Evolutionary conservation across 345 rosid species (phyloP), one percentile per base, ranked within the genome.

Genomic region (Arabis hirsuta): DNA sequence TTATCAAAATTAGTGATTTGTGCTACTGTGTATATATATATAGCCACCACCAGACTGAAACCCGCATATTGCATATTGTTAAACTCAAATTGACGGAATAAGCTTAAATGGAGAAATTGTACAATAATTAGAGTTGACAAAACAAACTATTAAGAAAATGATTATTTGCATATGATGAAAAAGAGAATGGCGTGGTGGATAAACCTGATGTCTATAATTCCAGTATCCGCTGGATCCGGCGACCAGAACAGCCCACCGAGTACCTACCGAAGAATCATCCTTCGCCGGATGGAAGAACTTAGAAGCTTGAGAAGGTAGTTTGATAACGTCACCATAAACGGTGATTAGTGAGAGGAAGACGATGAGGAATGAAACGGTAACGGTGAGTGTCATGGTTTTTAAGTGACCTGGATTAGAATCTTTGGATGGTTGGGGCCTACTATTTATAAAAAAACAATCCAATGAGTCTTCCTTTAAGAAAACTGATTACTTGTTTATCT

Each of bases 141-240:
- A 32, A 32, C 8, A 32, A 32, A 32, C 36, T 32, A 32, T 6
- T 1, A 32, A 32, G 5, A 32, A 31, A 5, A 32, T 32, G 36
- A 32, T 32, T 32, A 22, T 22, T 22, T 22, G 24, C 29, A 27
- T 5, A 32, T 7, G 4, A 32, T 32, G 36, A 32, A 32, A 32
- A 6, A 36, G 7, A 36, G 10, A 36, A 36, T 36, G 41, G 41
- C 41, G 10, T 36, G 3, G 11, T 2, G 7, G 10, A 36, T 36
- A 36, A 36, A 36, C 99, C 94, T 95, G 98, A 46, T 95, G 99
- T 69, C 98, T 80, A 69, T 91, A 95, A 69, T 95, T 95, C 99
- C 96, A 87, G 78, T 87, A 95, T 29, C 96, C 97, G 29, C 62
- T 86, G 39, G 99, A 95, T 83, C 99, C 98, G n/a, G 98, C 99